phyloP scores from a whole-genome alignment of 1,284 basidiomycete species.

The Tilletia caries region DNA sequence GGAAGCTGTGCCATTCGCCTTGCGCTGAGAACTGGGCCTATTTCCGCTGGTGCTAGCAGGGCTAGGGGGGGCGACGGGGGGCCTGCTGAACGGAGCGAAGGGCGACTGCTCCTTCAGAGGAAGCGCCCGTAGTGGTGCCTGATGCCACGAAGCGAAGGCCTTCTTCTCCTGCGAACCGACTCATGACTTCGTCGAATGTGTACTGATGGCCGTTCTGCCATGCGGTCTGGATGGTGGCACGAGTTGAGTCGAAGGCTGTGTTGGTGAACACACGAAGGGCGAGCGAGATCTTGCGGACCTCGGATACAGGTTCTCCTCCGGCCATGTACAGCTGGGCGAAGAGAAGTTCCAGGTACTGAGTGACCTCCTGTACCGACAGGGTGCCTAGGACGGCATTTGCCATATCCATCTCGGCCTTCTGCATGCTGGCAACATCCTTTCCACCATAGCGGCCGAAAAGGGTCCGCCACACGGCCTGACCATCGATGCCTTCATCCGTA shows the following conservation, averaged over 20 bases:
- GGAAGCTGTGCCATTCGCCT: background rate
- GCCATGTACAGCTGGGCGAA: background rate
- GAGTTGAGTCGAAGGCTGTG: constrained; percentile 4
- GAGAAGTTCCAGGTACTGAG: background rate
- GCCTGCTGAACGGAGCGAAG: background rate
- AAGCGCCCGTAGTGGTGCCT: background rate
- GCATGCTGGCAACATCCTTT: background rate
- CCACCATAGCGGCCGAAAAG: background rate
- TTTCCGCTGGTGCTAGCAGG: background rate
- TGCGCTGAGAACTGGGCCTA: background rate
- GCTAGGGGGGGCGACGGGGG: no score
- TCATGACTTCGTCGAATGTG: constrained; percentile 9
- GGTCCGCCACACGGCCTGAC: background rate
- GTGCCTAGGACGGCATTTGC: background rate
- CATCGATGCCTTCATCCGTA: constrained; percentile 4
- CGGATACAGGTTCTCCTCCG: background rate
- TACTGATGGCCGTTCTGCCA: constrained; percentile 1
- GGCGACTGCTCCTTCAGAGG: background rate
- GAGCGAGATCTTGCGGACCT: background rate
- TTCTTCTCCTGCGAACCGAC: constrained; percentile 4
- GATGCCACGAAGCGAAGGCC: background rate
- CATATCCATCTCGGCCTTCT: background rate
- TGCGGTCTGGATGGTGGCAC: background rate
- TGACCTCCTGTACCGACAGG: background rate
- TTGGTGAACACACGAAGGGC: background rate